Percentiles rank a stretch among this genome's conserved stretches.
Evolutionary conservation across 495 filamentous ascomycete genomes (phyloP).

Genomic region (Copromyces sp.): DNA sequence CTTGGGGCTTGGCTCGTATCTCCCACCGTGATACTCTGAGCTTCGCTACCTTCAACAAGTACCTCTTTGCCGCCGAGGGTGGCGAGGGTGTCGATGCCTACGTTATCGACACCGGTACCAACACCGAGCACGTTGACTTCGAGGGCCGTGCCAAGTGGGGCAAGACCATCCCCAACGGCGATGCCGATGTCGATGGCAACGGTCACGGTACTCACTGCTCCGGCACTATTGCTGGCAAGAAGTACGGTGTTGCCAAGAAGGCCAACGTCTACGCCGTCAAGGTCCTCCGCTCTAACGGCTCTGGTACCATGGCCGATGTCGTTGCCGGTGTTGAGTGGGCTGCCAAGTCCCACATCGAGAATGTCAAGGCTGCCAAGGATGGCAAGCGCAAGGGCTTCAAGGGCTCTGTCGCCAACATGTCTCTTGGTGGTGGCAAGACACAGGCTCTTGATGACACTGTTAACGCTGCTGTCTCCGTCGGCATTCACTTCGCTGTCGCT

Average conservation of each 20-base stretch:
- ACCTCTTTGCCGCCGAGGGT: slow-evolving; percentile 80
- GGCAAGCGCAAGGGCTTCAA: slow-evolving; percentile 92
- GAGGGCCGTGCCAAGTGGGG: slow-evolving; percentile 93
- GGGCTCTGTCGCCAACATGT: slow-evolving; percentile 99
- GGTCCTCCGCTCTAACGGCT: slow-evolving; percentile 93
- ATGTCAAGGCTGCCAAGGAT: slow-evolving; percentile 63
- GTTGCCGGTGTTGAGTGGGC: slow-evolving; percentile 98
- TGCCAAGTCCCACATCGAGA: slow-evolving; percentile 63
- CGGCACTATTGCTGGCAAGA: slow-evolving; percentile 93
- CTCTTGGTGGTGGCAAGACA: slow-evolving; percentile 93
- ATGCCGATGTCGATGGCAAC: slow-evolving; percentile 89
- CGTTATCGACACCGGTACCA: slow-evolving; percentile 96
- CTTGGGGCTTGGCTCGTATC: slow-evolving; percentile 96
- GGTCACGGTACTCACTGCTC: slow-evolving; percentile 99
- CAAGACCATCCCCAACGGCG: slow-evolving; percentile 80
- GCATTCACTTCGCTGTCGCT: slow-evolving; percentile 94
- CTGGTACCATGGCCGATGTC: slow-evolving; percentile 96
- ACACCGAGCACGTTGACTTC: slow-evolving; percentile 89
- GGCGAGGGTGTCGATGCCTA: slow-evolving; percentile 99
- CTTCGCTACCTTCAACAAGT: slow-evolving; percentile 96
- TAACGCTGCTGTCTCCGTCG: slow-evolving; percentile 81
- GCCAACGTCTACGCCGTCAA: slow-evolving; percentile 94
- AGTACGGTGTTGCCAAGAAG: slow-evolving; percentile 99
- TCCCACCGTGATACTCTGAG: slow-evolving; percentile 80
- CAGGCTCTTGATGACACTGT: slow-evolving; percentile 81